Conservation (phyloP, 257 asterid species). For the Solanum boliviense region DNA sequence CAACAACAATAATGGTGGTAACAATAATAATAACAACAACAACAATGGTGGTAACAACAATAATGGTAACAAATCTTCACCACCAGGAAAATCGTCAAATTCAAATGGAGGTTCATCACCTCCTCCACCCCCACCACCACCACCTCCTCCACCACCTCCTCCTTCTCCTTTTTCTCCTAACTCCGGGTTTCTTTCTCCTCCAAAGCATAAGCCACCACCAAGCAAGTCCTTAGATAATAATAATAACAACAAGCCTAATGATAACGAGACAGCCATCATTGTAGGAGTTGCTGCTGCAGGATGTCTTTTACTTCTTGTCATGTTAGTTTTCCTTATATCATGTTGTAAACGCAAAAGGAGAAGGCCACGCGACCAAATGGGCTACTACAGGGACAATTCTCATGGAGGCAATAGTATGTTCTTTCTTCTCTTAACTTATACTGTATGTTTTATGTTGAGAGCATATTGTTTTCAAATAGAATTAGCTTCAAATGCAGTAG, state of each 20-base stretch:
- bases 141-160: conserved; percentile 5
- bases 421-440: background rate
- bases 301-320: conserved; percentile 33
- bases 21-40: background rate
- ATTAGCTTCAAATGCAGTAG: background rate
- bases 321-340: conserved; percentile 29
- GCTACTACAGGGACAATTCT: conserved; percentile 49
- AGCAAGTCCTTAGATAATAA: conserved; percentile 12
- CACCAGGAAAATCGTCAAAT: background rate
- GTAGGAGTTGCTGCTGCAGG: conserved; percentile 65
- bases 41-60: background rate
- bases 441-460: background rate
- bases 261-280: conserved; percentile 9
- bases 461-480: background rate
- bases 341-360: conserved; percentile 44
- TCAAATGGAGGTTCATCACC: background rate
- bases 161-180: background rate
- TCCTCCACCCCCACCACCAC: conserved; percentile 9
- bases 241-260: background rate
- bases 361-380: conserved; percentile 41
- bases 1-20: background rate
- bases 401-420: conserved; percentile 33
- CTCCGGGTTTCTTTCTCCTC: conserved; percentile 1
- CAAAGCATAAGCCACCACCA: conserved; percentile 8
- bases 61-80: background rate